Evolutionary conservation across 306 rosid species (phyloP), one percentile per base, ranked within the genome.

Genomic region (Sesbania bispinosa): DNA sequence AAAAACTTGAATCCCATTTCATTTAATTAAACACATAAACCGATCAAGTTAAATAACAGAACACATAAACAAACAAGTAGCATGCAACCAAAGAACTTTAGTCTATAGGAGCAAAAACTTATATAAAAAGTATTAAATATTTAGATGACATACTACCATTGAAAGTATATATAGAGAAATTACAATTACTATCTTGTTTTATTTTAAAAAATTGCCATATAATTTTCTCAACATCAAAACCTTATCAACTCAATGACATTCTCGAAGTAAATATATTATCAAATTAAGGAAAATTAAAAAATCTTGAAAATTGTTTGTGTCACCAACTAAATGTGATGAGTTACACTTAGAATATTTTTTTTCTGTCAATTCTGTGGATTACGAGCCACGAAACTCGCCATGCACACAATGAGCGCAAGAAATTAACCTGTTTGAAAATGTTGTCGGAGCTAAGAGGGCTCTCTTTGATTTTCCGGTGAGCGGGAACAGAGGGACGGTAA

Each of bases 391-490:
- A 58, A 58, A 73, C 75, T 0, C n/a, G 41, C 46, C 79, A 66
- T 48, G 79, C 75, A 73, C 1, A 43, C 41, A 46, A 33, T 3
- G 7, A 8, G 23, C 42, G 23, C n/a, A 29, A 30, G 26, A 77
- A 62, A 39, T 0, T 2, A 35, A 94, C 98, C 93, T 95, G 96
- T 79, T 52, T 77, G 79, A 95, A 91, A 39, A 95, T 95, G 23
- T 90, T 84, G 67, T 75, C 96, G 29, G 99, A 95, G 81, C 97
- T 91, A 33, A 95, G 91, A 20, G 96, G 97, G 19, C 99, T 94
- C 79, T 94, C 99, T 69, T 72, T 94, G 51, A 69, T 77, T 73
- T 54, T 83, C 71, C 90, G 87, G 82, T 94, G 99, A 64, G 96
- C 96, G 2, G 93, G 97, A 80, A 83, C 86, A 9, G 90, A 88